A percentile compares a stretch with the other conserved stretches of the same genome.
Conservation (phyloP, 2,329 filamentous ascomycete genomes). For the Trichoderma sp. region DNA sequence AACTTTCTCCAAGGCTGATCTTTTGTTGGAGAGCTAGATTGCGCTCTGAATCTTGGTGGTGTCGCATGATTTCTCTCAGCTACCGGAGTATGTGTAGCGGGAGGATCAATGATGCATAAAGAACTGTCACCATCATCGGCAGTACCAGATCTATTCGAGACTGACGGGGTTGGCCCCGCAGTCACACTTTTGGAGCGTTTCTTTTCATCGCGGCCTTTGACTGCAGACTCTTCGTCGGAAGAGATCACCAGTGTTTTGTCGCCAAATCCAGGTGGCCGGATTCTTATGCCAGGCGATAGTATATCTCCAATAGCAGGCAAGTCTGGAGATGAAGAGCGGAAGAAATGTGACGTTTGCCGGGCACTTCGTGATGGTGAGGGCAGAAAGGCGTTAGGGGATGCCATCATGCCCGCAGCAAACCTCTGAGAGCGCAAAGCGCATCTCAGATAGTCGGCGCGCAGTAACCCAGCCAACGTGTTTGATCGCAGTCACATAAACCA, state of each 20-base stretch:
- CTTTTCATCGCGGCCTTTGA: not conserved
- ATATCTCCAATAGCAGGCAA: slow-evolving; percentile 56
- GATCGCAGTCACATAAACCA: not conserved
- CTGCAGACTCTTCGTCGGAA: slow-evolving; percentile 32
- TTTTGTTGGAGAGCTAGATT: slow-evolving; percentile 27
- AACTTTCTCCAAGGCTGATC: slow-evolving; percentile 44
- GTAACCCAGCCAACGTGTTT: slow-evolving; percentile 33
- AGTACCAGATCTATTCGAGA: not conserved
- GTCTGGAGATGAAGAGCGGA: slow-evolving; percentile 55
- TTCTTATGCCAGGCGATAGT: slow-evolving; percentile 37
- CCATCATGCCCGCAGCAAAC: slow-evolving; percentile 35
- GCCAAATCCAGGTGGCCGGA: slow-evolving; percentile 39
- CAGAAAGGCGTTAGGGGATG: slow-evolving; percentile 38
- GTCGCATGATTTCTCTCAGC: slow-evolving; percentile 26
- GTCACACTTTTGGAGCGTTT: not conserved
- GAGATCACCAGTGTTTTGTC: slow-evolving; percentile 43
- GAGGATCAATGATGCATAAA: slow-evolving; percentile 30
- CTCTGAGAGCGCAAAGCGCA: slow-evolving; percentile 52
- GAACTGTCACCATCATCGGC: slow-evolving; percentile 24
- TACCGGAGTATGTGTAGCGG: slow-evolving; percentile 27
- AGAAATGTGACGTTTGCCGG: slow-evolving; percentile 37
- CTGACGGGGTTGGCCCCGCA: not conserved
- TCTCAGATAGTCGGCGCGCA: slow-evolving; percentile 37
- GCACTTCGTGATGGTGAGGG: slow-evolving; percentile 37
- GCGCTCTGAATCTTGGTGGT: slow-evolving; percentile 7